phyloP scores from a whole-genome alignment of 768 basidiomycete species.

The Xerocomellus amylosporus region DNA sequence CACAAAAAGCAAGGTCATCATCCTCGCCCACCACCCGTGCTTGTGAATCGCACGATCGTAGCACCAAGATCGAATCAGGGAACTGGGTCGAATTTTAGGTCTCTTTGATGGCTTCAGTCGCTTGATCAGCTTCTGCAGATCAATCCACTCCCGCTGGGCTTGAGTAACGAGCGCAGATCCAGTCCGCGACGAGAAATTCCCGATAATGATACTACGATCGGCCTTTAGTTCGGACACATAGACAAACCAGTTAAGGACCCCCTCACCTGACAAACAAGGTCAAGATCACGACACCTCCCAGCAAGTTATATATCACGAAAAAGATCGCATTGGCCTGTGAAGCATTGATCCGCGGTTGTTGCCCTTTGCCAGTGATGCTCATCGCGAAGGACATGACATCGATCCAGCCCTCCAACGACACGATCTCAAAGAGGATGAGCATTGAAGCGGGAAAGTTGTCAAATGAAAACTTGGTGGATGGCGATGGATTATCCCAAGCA shows the following conservation, averaged over 20 bases:
- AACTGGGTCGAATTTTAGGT: constrained; percentile 59
- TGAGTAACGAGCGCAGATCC: constrained; percentile 84
- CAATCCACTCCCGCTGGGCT: constrained; percentile 91
- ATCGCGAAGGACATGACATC: constrained; percentile 84
- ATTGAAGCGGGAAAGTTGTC: constrained; percentile 82
- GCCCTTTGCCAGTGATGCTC: constrained; percentile 65
- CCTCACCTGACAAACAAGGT: constrained; percentile 87
- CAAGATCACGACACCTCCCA: constrained; percentile 87
- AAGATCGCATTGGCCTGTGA: constrained; percentile 86
- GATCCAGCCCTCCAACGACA: constrained; percentile 96
- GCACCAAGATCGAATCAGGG: constrained; percentile 73
- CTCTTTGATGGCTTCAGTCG: constrained; percentile 84
- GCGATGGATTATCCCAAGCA: constrained; percentile 85
- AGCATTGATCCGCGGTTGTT: constrained; percentile 69
- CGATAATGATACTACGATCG: constrained; percentile 81
- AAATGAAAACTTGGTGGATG: constrained; percentile 83
- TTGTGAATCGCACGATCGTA: constrained; percentile 88
- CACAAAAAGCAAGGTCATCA: constrained; percentile 75
- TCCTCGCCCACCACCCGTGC: constrained; percentile 88
- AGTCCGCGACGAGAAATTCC: constrained; percentile 84
- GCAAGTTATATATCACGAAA: constrained; percentile 86
- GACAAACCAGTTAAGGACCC: neutral
- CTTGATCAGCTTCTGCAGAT: constrained; percentile 82
- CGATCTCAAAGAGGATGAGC: constrained; percentile 93
- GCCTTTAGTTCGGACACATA: constrained; percentile 7